Evolutionary conservation across 2,329 filamentous ascomycete species (phyloP), one percentile per base, ranked within the genome.

Genomic region (Pleoardoris graminearum): DNA sequence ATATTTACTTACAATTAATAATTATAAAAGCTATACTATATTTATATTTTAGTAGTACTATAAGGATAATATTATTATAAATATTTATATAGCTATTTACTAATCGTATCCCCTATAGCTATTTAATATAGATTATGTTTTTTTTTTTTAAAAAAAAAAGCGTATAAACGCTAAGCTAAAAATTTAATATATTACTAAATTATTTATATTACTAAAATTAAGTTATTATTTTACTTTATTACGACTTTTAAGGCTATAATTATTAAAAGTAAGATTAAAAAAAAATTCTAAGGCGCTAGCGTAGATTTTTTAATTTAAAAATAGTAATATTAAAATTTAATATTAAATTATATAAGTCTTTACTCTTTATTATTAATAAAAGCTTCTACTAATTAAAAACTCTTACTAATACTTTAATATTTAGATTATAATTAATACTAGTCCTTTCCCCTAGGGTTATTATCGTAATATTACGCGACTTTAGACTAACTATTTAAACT

Each of bases 1-100:
- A 63, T 52, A 62, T 16, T 57, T 76, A 3, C 57, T 76, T 10
- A 62, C 76, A 44, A 51, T 76, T 16, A 67, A 76, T 60, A 59
- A 68, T 23, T 56, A 76, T 63, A 53, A 51, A 45, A 72, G 63
- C 46, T 55, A 76, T 60, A 35, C 69, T 23, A 67, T 57, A 7
- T 50, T 55, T 16, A 51, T 69, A 53, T 75, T 77, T 51, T 43
- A 75, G 42, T 22, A 35, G 14, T 35, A 35, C 32, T 35, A 35
- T 35, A 35, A 35, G 32, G 32, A 35, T 12, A 35, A 35, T n/a
- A 35, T 7, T 7, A 35, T 35, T 35, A 35, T 35, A 7, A 35
- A 5, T 35, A 7, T 35, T n/a, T 35, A 35, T 16, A 35, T 35
- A 35, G 4, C 32, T 35, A 5, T 16, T 4, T 16, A 35, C 14